These are phyloP conservation scores for Rhodotorula babjevae DNA, from an alignment of 768 basidiomycete species.

Conservation along the genomic window DNA sequence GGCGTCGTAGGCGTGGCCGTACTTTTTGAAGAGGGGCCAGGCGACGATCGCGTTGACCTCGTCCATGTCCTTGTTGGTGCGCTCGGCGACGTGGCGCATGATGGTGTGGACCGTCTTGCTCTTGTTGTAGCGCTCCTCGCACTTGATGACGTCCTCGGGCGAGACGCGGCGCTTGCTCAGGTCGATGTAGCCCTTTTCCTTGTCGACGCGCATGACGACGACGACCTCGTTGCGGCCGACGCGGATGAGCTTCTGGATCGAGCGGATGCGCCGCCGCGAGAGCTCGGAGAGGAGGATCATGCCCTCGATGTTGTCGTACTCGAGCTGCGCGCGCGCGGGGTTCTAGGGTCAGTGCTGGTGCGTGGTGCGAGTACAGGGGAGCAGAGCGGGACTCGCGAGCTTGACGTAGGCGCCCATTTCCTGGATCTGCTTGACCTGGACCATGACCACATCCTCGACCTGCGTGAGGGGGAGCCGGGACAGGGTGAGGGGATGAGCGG, in stretches of 20 bases:
- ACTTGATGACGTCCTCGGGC: conserved; percentile 96
- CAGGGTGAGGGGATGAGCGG: background rate
- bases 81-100: conserved; percentile 64
- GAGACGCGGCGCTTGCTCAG: conserved; percentile 96
- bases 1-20: conserved; percentile 93
- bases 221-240: conserved; percentile 98
- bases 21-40: conserved; percentile 88
- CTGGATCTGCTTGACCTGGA: conserved; percentile 96
- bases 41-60: conserved; percentile 81
- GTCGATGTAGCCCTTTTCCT: conserved; percentile 99
- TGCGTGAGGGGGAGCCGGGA: conserved; percentile 48
- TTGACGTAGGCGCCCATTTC: conserved; percentile 99
- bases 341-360: background rate
- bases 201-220: conserved; percentile 94
- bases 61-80: conserved; percentile 57
- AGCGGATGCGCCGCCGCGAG: conserved; percentile 88
- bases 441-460: conserved; percentile 98
- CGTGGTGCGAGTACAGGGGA: background rate
- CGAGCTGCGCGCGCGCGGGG: conserved; percentile 59
- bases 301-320: conserved; percentile 98
- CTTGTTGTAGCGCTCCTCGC: conserved; percentile 97
- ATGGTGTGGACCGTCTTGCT: conserved; percentile 92
- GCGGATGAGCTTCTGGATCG: conserved; percentile 94
- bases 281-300: conserved; percentile 99
- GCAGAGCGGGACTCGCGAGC: conserved; percentile 55